phyloP scores from a whole-genome alignment of 1,284 basidiomycete species.

The Gomphus bonarii region DNA sequence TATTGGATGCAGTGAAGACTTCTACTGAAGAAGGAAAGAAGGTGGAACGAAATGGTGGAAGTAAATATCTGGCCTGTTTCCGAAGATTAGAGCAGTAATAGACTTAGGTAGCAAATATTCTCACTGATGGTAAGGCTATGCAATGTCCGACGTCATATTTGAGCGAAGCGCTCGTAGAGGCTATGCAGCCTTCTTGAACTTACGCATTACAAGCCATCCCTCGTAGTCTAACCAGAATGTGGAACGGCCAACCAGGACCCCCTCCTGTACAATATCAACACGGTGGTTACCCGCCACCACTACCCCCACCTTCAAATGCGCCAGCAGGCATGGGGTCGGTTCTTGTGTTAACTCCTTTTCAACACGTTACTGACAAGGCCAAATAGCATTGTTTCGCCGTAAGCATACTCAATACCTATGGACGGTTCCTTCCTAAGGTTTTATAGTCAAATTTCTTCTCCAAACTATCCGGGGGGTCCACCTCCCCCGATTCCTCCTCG shows the following conservation, averaged over 20 bases:
- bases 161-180: neutral
- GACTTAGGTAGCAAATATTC: no score
- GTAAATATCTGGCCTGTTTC: slow-evolving; percentile 86
- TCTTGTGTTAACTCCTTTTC: neutral
- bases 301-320: neutral
- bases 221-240: neutral
- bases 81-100: slow-evolving; percentile 27
- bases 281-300: neutral
- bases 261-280: neutral
- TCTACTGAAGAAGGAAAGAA: slow-evolving; percentile 97
- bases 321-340: neutral
- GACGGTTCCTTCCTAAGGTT: neutral
- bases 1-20: slow-evolving; percentile 72
- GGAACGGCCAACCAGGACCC: slow-evolving; percentile 3
- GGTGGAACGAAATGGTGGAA: slow-evolving; percentile 84
- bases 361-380: neutral
- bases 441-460: slow-evolving; percentile 1
- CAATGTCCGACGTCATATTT: no score
- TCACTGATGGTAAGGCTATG: no score
- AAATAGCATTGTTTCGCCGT: neutral
- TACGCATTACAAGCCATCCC: no score
- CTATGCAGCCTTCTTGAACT: neutral
- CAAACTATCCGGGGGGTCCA: slow-evolving; percentile 14
- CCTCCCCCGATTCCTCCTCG: slow-evolving; percentile 11
- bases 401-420: neutral